Evolutionary conservation across 2,329 filamentous ascomycete species (phyloP), one percentile per base, ranked within the genome.

Genomic region (Cadophora gregata): DNA sequence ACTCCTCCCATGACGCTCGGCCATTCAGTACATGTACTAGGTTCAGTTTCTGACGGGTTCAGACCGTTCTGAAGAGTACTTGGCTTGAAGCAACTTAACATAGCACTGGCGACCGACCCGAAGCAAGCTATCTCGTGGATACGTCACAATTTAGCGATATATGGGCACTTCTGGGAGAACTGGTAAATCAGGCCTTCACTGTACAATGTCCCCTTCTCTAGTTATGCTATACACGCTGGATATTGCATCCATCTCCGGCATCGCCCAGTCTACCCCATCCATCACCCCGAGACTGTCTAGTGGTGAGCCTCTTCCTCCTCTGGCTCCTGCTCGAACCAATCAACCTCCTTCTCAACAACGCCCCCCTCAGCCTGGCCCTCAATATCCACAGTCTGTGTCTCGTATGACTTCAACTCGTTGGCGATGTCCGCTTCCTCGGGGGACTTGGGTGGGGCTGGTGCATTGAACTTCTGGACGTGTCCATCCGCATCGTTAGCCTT

Each of bases 381-480:
- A 73, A 98, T 90, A 83, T 99, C 96, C 74, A 97, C 94, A 75
- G 90, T 87, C 86, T 97, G 93, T 79, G 83, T 87, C 88, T 98
- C 95, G 87, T 99, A 99, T 79, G 93, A 90, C 85, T 96, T 91
- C 80, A 99, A 84, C 81, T 93, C 95, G 81, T 87, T 91, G 79
- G 94, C 93, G 71, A 99, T 91, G 82, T 97, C 92, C 81, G 90
- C 83, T 87, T 98, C 95, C 83, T 98, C 96, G 79, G 96, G 96
- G 42, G 93, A 97, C 79, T 86, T 82, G 77, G 96, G 95, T 67
- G 93, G 82, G 81, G 91, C 89, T 76, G 96, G 96, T 72, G 90
- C 79, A 77, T 79, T 78, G 86, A 98, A 99, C 80, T 89, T 92
- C 80, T 96, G 92, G 76, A 98, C 96, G 76, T 97, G 91, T 79